Base-by-base conservation (phyloP, 2,329 filamentous ascomycete species). In the Fusarium sp. region DNA sequence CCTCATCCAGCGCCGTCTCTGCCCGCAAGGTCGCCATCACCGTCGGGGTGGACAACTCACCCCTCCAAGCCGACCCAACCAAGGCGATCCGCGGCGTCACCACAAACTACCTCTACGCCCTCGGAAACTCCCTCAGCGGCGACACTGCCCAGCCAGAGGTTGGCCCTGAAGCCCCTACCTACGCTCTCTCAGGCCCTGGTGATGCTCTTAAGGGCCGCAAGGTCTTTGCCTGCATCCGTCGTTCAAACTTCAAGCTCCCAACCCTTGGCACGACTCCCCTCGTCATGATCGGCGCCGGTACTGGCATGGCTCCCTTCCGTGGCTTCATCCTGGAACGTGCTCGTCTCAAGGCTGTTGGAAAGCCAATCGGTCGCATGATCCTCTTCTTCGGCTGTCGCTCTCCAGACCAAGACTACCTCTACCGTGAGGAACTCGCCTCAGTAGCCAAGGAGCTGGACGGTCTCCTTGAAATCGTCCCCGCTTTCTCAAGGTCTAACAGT, bases 301-400 rank as follows among this genome's bases (percentile, higher is more conserved):
- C 86, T 0, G 87, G 87, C 5, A 78, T 88, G 18, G 87, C 87
- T 0, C 86, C 86, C 0, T 80, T 80, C 62, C 72, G 79, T 3
- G 79, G 74, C 2, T 81, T 81, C 22, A 68, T 79, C 9, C 70
- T 73, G 1, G 79, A 80, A 52, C 71, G 78, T 2, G 75, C 66
- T 29, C 69, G 73, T 11, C 67, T 74, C 14, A 67, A 66, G n/a
- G 67, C 73, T 3, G 64, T 77, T 14, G 76, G 75, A 13, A 71
- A 76, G 59, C 62, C 64, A 2, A 66, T 79, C 7, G 77, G 78
- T 0, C 68, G 62, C 1, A 80, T 78, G 66, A 34, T 81, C 5
- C 54, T 93, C 1, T 92, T 92, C 81, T 85, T 89, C 66, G 91
- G 91, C n/a, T 92, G 89, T 77, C 87, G 88, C 22, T 77, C 82